Evolutionary conservation across 208 protist species (phyloP).

Genomic region (Leishmania amazonensis): DNA sequence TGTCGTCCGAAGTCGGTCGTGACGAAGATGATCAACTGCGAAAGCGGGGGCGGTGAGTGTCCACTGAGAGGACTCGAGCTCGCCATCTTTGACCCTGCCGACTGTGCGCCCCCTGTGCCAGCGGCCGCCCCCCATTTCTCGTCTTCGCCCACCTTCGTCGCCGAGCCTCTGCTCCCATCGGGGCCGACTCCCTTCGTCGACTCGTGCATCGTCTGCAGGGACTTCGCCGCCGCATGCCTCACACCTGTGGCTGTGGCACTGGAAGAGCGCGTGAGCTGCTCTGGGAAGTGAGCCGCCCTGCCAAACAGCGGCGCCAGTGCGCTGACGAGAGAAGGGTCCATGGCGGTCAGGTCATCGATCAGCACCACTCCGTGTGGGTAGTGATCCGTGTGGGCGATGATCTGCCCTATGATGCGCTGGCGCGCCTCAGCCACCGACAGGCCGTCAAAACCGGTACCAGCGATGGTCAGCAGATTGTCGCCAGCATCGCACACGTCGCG

Average conservation of each 20-base stretch:
- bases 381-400: slow-evolving; percentile 44
- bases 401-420: slow-evolving; percentile 45
- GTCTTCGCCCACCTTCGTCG: background rate
- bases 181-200: background rate
- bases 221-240: background rate
- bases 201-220: background rate
- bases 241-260: background rate
- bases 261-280: slow-evolving; percentile 41
- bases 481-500: slow-evolving; percentile 55
- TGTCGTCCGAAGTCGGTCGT: slow-evolving; percentile 87
- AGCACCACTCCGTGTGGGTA: slow-evolving; percentile 84
- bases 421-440: slow-evolving; percentile 31
- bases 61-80: background rate
- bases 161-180: background rate
- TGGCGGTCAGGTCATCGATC: slow-evolving; percentile 73
- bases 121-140: background rate
- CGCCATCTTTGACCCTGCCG: background rate
- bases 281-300: slow-evolving; percentile 57
- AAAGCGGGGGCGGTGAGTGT: slow-evolving; percentile 35
- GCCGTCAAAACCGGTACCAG: slow-evolving; percentile 62
- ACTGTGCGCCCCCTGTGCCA: background rate
- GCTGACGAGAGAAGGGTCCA: slow-evolving; percentile 56
- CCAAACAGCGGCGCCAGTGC: slow-evolving; percentile 75
- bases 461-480: slow-evolving; percentile 68
- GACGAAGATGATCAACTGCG: slow-evolving; percentile 67